Evolutionary conservation across 768 basidiomycete genomes (phyloP).

Genomic region (Naganishia vaughanmartiniae): DNA sequence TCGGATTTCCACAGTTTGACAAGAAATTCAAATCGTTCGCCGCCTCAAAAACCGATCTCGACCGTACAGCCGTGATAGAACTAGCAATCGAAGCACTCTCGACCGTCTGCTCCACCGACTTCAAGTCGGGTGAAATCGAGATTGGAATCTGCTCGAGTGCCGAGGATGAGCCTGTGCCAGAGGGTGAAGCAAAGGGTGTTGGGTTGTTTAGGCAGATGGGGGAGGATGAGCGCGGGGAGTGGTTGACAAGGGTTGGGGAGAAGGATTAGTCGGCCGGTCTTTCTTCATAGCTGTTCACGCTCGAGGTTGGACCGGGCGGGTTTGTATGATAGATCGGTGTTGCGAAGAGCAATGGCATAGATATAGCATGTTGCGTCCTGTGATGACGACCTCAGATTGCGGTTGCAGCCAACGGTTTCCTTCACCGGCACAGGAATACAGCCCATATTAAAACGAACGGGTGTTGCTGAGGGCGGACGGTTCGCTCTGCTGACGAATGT

Average conservation of each 20-base stretch:
- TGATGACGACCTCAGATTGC: too few species aligned
- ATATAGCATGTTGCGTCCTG: neutral
- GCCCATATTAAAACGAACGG: too few species aligned
- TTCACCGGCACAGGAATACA: too few species aligned
- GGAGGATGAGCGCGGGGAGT: slow-evolving; percentile 53
- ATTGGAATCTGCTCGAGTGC: slow-evolving; percentile 83
- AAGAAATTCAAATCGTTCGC: slow-evolving; percentile 98
- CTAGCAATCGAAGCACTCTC: slow-evolving; percentile 93
- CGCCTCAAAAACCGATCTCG: slow-evolving; percentile 70
- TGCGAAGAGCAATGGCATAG: slow-evolving; percentile 1
- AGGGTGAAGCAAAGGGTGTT: slow-evolving; percentile 36
- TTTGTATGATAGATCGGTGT: neutral
- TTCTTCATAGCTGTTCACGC: neutral
- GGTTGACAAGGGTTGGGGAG: slow-evolving; percentile 54
- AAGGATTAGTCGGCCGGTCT: slow-evolving; percentile 49
- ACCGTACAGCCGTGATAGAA: slow-evolving; percentile 81
- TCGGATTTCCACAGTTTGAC: slow-evolving; percentile 60
- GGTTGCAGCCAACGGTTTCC: too few species aligned
- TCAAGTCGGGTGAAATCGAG: slow-evolving; percentile 92
- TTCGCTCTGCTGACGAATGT: too few species aligned
- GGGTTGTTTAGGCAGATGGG: slow-evolving; percentile 52
- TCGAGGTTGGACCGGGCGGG: neutral
- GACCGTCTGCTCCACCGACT: slow-evolving; percentile 89
- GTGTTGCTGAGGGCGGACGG: too few species aligned
- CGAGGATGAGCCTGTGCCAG: slow-evolving; percentile 62